A percentile compares a stretch with the other conserved stretches of the same genome.
Evolutionary conservation across 2,329 filamentous ascomycete genomes (phyloP).

Genomic region (Fusarium tricinctum): DNA sequence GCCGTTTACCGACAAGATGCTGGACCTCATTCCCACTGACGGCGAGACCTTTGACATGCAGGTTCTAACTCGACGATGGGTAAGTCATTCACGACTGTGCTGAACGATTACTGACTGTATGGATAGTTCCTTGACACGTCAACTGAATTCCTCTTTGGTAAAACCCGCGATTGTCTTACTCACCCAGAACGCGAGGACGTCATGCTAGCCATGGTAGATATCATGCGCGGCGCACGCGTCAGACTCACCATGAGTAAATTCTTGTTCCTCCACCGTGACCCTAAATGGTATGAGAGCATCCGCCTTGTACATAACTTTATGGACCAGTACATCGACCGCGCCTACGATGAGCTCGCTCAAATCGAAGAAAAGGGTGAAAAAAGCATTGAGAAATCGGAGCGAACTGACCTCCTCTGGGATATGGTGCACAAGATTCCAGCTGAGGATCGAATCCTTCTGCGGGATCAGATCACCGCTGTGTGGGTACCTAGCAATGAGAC

Average conservation of each 20-base stretch:
- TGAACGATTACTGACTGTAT: background rate
- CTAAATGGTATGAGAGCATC: constrained; percentile 15
- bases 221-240: constrained; percentile 12
- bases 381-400: background rate
- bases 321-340: constrained; percentile 12
- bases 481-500: constrained; percentile 14
- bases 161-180: constrained; percentile 2
- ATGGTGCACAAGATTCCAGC: background rate
- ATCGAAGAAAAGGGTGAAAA: background rate
- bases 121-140: constrained; percentile 2
- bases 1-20: constrained; percentile 33
- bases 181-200: constrained; percentile 4
- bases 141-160: constrained; percentile 9
- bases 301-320: constrained; percentile 3
- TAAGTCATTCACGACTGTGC: background rate
- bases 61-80: constrained; percentile 1
- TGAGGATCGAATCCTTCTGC: constrained; percentile 1
- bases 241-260: constrained; percentile 11
- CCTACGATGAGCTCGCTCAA: background rate
- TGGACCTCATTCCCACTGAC: background rate
- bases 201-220: constrained; percentile 12
- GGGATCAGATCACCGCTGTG: constrained; percentile 8
- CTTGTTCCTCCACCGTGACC: constrained; percentile 8
- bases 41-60: constrained; percentile 15
- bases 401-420: constrained; percentile 4